Conservation (phyloP, 2,329 filamentous ascomycete species). For the Stemphylium lycopersici region DNA sequence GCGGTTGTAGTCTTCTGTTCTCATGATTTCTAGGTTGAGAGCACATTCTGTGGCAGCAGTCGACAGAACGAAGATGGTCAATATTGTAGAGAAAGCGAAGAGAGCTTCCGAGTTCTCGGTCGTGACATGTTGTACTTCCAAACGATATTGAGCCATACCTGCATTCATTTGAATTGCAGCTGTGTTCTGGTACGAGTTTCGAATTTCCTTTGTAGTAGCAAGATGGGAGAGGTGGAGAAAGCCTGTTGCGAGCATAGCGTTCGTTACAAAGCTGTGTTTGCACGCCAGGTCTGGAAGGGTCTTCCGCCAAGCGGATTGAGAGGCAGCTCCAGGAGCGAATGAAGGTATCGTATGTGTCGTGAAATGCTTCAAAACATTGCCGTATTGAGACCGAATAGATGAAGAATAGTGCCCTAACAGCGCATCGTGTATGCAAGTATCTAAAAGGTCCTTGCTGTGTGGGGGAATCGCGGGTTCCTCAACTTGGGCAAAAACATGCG, state of each 20-base stretch:
- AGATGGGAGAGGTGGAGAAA: slow-evolving; percentile 52
- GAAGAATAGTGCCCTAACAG: background rate
- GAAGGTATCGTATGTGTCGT: background rate
- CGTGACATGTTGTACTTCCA: slow-evolving; percentile 38
- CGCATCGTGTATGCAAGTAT: background rate
- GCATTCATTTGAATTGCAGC: slow-evolving; percentile 30
- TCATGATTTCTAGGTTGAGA: background rate
- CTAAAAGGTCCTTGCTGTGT: background rate
- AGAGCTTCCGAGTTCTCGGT: slow-evolving; percentile 50
- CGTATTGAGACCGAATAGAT: background rate
- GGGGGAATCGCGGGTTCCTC: background rate
- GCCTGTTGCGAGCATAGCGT: slow-evolving; percentile 52
- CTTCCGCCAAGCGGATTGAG: slow-evolving; percentile 28
- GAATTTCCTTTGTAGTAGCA: slow-evolving; percentile 15
- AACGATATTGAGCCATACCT: slow-evolving; percentile 30
- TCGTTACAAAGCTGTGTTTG: slow-evolving; percentile 50
- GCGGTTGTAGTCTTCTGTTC: background rate
- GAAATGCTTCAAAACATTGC: background rate
- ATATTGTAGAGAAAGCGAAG: slow-evolving; percentile 32
- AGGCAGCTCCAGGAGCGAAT: background rate
- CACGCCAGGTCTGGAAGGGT: slow-evolving; percentile 41
- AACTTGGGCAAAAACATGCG: slow-evolving; percentile 9
- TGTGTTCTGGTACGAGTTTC: slow-evolving; percentile 20
- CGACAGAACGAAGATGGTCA: slow-evolving; percentile 22
- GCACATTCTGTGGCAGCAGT: slow-evolving; percentile 24